Evolutionary conservation across 805 yeast species (phyloP), one percentile per base, ranked within the genome.

Genomic region (Suhomyces faveliae): DNA sequence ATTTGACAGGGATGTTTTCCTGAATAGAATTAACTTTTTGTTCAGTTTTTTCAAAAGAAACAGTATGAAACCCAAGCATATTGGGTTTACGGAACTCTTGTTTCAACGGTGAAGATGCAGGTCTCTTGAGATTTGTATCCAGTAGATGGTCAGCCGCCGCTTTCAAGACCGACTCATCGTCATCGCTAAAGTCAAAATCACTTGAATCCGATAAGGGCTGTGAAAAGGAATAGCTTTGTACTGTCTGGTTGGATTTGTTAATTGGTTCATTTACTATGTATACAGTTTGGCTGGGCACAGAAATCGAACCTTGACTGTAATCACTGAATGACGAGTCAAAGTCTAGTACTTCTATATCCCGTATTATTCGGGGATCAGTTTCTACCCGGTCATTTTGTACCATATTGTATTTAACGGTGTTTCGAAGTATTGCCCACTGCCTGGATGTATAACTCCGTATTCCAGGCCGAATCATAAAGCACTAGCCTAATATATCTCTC

Each of bases 161-260:
- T 37, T 35, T 19, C 40, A 53, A 42, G 1, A 53, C 29, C 12
- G 23, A 35, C 15, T 44, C 48, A 29, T 53, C 57, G 24, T 53
- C 57, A 24, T 51, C 54, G 15, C 52, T 53, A 25, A 51, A 45
- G 22, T 13, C 21, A 11, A n/a, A 29, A 19, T 42, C 44, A 29
- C 44, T 42, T 3, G 17, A 33, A 9, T 33, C 40, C 12, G 40
- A 37, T 19, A 37, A 20, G 10, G 5, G 30, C 30, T 10, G 13
- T 27, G 30, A 27, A 27, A 27, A 27, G 12, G 13, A 27, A 27
- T 27, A 27, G 5, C 30, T 12, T 22, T 22, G 23, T 22, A 7
- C 7, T 22, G 23, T 24, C 3, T 35, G n/a, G 39, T 15, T 17
- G 24, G 12, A 21, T 21, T 20, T 35, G 21, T 12, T 15, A n/a